Percentiles rank a stretch among this genome's conserved stretches.
Conservation (phyloP, 176 grass and related monocot species). For the maize (Zea mays) region Zm-B73-REFERENCE-NAM-5.0 NC_050096.1:149440001-149440500, state of each 20-base stretch:
- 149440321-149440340: constrained; percentile 99
- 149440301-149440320: constrained; percentile 92
- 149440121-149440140: no score
- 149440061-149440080: no score
- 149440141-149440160: no score
- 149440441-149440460: constrained; percentile 95
- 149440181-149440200: constrained; percentile 6
- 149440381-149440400: constrained; percentile 94
- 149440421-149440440: constrained; percentile 82
- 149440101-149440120: no score
- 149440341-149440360: constrained; percentile 85
- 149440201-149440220: constrained; percentile 5
- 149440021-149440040: no score
- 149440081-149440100: no score
- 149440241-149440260: constrained; percentile 46
- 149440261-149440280: constrained; percentile 97
- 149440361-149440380: constrained; percentile 83
- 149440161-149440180: not conserved
- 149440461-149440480: constrained; percentile 75
- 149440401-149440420: constrained; percentile 85
- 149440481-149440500: constrained; percentile 60
- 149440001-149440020: no score
- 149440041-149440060: no score
- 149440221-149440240: not conserved
- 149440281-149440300: constrained; percentile 82